Base-by-base conservation (phyloP, 495 filamentous ascomycete genomes). In the Rhypophila decipiens region DNA sequence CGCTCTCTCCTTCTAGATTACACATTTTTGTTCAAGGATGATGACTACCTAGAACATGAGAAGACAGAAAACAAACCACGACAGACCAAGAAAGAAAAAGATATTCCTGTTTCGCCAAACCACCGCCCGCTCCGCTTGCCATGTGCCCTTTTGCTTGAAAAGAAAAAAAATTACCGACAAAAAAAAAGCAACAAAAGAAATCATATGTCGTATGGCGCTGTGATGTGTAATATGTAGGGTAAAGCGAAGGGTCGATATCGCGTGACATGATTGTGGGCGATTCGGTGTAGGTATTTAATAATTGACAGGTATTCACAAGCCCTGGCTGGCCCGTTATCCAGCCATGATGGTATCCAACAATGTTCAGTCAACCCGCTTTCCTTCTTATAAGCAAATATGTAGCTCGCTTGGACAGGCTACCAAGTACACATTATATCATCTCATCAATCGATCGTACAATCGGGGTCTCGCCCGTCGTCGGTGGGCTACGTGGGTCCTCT, bases 401-500 rank as follows among this genome's bases (percentile, higher is more conserved):
- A n/a, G n/a, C n/a, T n/a, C n/a, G n/a, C n/a, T n/a, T n/a, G n/a
- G n/a, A n/a, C n/a, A n/a, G n/a, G n/a, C n/a, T n/a, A n/a, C n/a
- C n/a, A n/a, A n/a, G n/a, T n/a, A n/a, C n/a, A n/a, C 35, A 40
- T 63, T 55, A 73, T 56, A 76, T 57, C 51, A 79, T 61, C 36
- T 79, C 76, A 47, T 79, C 76, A 44, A 87, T 87, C 21, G 75
- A 83, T 42, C 83, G 66, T 34, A 77, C 76, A 44, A 87, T 84
- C n/a, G 82, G 81, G 11, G 74, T 80, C 56, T 79, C 78, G 5
- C 82, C 83, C 49, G 69, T 73, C 12, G 76, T 78, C 1, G 79
- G 78, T 5, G 83, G 83, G 52, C 80, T 84, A 29, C 83, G 59
- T 4, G 83, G 83, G 51, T 87, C 83, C 7, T 70, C 69, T 3